Evolutionary conservation across 2,329 filamentous ascomycete genomes (phyloP).

Genomic region (Lasiodiplodia sp.): DNA sequence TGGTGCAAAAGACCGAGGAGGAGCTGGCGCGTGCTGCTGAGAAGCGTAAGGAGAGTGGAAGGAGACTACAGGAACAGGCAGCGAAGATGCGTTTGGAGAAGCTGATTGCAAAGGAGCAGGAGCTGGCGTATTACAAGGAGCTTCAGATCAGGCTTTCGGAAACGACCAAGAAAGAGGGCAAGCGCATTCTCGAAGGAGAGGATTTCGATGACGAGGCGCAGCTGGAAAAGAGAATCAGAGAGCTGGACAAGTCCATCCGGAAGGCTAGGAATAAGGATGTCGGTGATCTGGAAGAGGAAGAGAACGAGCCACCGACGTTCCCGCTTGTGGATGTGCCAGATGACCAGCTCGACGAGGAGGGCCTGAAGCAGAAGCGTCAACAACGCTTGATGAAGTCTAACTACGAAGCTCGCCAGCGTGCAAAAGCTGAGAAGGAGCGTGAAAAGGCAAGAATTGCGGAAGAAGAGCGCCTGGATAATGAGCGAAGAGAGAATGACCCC

Average conservation of each 20-base stretch:
- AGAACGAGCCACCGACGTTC: slow-evolving; percentile 81
- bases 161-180: slow-evolving; percentile 88
- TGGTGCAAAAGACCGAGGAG: slow-evolving; percentile 92
- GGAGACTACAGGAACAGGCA: slow-evolving; percentile 91
- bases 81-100: slow-evolving; percentile 97
- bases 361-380: slow-evolving; percentile 89
- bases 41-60: slow-evolving; percentile 91
- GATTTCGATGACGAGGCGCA: slow-evolving; percentile 91
- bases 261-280: slow-evolving; percentile 93
- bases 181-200: slow-evolving; percentile 83
- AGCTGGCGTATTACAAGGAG: slow-evolving; percentile 91
- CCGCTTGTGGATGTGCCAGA: slow-evolving; percentile 88
- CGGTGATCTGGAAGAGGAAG: slow-evolving; percentile 79
- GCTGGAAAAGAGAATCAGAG: slow-evolving; percentile 83
- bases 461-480: slow-evolving; percentile 81
- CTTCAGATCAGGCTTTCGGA: slow-evolving; percentile 73
- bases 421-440: slow-evolving; percentile 93
- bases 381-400: slow-evolving; percentile 94
- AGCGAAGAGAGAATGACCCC: slow-evolving; percentile 82
- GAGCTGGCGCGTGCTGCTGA: slow-evolving; percentile 90
- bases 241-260: slow-evolving; percentile 88
- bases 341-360: slow-evolving; percentile 90
- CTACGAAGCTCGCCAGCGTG: slow-evolving; percentile 89
- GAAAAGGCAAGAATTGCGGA: slow-evolving; percentile 86
- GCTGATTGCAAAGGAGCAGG: slow-evolving; percentile 92